Base-by-base conservation (phyloP, 495 filamentous ascomycete species). In the Wilcoxina mikolae region DNA sequence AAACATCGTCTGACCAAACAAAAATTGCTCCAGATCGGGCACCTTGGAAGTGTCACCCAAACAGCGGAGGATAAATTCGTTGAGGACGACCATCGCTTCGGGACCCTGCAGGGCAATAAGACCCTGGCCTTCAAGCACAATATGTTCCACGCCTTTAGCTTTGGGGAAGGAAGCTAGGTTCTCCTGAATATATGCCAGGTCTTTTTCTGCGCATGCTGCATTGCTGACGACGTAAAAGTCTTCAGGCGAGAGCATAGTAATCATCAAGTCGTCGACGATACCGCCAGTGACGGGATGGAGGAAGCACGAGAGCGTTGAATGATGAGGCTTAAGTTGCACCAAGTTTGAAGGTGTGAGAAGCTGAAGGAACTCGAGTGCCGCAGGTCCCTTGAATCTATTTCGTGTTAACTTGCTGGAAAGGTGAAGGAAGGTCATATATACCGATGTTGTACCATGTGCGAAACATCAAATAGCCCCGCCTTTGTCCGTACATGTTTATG, bases 221-320 rank as follows among this genome's bases (percentile, higher is more conserved):
- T 98, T 98, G 26, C 89, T 95, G 47, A 98, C 91, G 33, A 95
- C 75, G 69, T 95, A 95, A 70, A 93, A 95, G 29, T 68, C 61
- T 39, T 83, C 78, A 15, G 76, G 74, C 12, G 72, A 73, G 9
- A 88, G 73, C 53, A 81, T 72, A 20, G 87, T 93, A 60, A 98
- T 82, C 52, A 98, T 82, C 5, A 82, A 84, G 68, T 98, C 91
- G 63, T 98, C 91, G 25, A 94, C 78, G 56, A 96, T 95, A 15
- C 91, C 90, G 29, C 91, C 91, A 0, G 83, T 90, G 0, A 72
- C 73, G 2, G 81, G 78, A 60, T 81, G 80, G 27, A 98, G 73
- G 18, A 98, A 71, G n/a, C 78, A 79, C 5, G 83, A 89, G 2
- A 98, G 76, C 2, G 85, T 90, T 49, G 82, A 85, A 48, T 75